A percentile compares a stretch with the other conserved stretches of the same genome.
phyloP scores from a whole-genome alignment of 129 eudicot genomes.

The Arctium minus region DNA sequence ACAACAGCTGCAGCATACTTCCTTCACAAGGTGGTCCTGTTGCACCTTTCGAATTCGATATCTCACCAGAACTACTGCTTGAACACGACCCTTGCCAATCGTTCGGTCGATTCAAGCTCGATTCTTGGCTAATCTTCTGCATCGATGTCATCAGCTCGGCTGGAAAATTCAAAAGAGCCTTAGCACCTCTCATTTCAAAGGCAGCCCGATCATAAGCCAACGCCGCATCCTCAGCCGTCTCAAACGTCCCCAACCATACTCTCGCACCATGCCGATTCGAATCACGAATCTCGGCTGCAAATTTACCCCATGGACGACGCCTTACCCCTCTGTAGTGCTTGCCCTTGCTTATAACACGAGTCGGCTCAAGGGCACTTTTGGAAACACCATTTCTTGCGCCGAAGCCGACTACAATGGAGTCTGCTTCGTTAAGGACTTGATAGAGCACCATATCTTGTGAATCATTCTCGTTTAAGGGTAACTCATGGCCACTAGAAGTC shows the following conservation, averaged over 20 bases:
- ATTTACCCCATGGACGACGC: conserved; percentile 84
- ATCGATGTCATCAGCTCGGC: conserved; percentile 31
- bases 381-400: background rate
- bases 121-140: conserved; percentile 11
- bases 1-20: conserved; percentile 31
- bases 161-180: conserved; percentile 73
- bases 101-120: background rate
- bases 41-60: conserved; percentile 13
- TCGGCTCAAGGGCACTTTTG: conserved; percentile 18
- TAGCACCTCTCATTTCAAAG: conserved; percentile 65
- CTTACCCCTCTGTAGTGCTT: conserved; percentile 77
- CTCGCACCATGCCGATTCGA: conserved; percentile 58
- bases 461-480: conserved; percentile 72
- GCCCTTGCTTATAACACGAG: conserved; percentile 29
- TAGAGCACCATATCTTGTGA: conserved; percentile 72
- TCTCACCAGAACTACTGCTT: conserved; percentile 15
- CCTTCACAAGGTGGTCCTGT: conserved; percentile 24
- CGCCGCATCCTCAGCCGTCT: conserved; percentile 77
- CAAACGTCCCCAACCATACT: conserved; percentile 81
- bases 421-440: conserved; percentile 64
- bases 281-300: conserved; percentile 81
- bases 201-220: conserved; percentile 86
- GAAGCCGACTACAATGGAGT: conserved; percentile 8
- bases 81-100: conserved; percentile 27
- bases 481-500: conserved; percentile 28